A percentile compares a stretch with the other conserved stretches of the same genome.
Evolutionary conservation across 1,284 basidiomycete genomes (phyloP).

Genomic region (Thelephora terrestris): DNA sequence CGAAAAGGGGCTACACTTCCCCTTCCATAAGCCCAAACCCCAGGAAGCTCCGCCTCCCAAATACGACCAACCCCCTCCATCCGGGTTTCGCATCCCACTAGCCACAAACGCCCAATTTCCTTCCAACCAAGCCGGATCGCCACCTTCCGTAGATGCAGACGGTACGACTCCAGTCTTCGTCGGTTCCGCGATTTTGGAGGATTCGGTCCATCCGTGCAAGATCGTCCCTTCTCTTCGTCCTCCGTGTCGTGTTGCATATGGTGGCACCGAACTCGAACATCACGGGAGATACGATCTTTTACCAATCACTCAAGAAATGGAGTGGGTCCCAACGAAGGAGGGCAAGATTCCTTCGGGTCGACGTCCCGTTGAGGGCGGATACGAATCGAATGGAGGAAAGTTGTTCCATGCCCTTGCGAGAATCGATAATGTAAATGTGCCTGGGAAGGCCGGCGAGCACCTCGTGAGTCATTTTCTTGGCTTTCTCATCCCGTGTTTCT

Average conservation of each 20-base stretch:
- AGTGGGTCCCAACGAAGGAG: constrained; percentile 49
- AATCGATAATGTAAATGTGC: constrained; percentile 44
- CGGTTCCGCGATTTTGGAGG: constrained; percentile 57
- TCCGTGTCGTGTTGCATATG: constrained; percentile 50
- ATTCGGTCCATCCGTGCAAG: constrained; percentile 72
- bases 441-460: constrained; percentile 65
- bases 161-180: constrained; percentile 50
- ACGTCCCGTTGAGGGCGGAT: constrained; percentile 31
- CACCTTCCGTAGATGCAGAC: constrained; percentile 44
- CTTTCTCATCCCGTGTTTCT: constrained; percentile 10
- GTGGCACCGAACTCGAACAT: constrained; percentile 48
- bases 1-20: no score
- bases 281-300: constrained; percentile 59
- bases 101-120: constrained; percentile 32
- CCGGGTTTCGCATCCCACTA: constrained; percentile 54
- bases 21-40: no score
- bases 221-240: constrained; percentile 47
- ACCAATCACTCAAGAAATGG: constrained; percentile 60
- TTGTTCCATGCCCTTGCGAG: constrained; percentile 27
- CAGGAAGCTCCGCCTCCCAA: no score
- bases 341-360: constrained; percentile 46
- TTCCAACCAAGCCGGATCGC: constrained; percentile 28
- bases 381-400: constrained; percentile 28
- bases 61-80: constrained; percentile 30
- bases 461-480: constrained; percentile 30